phyloP scores from a whole-genome alignment of 2,329 filamentous ascomycete species.

The Sporothrix mexicana region DNA sequence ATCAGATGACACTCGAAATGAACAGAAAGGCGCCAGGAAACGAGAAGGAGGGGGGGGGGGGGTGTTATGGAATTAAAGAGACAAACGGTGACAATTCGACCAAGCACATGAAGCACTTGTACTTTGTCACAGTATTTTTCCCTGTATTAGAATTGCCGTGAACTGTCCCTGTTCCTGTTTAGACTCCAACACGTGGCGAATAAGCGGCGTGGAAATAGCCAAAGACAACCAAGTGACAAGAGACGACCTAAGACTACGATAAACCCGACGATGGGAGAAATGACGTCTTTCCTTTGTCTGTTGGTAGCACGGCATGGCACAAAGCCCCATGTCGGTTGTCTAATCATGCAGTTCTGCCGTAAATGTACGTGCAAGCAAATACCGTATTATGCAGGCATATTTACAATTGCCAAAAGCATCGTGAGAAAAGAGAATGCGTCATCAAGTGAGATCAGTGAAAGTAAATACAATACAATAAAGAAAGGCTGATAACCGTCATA shows the following conservation, averaged over 20 bases:
- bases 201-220: not conserved
- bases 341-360: not conserved
- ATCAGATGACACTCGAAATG: slow-evolving; percentile 20
- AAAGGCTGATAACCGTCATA: not conserved
- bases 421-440: not conserved
- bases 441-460: not conserved
- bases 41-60: not conserved
- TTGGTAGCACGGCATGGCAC: slow-evolving; percentile 4
- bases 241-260: not conserved
- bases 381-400: not conserved
- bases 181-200: slow-evolving; percentile 19
- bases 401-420: not conserved
- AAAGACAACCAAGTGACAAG: not conserved
- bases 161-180: not conserved
- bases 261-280: not conserved
- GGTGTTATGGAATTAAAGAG: not conserved
- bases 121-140: not conserved
- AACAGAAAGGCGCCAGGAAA: slow-evolving; percentile 11
- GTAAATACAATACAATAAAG: not conserved
- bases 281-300: slow-evolving; percentile 19
- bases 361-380: not conserved
- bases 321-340: not conserved
- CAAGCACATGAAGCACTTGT: not conserved
- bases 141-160: not conserved
- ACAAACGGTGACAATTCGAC: not conserved